phyloP scores from a whole-genome alignment of 169 alveolate genomes.

The Theileria equi region DNA sequence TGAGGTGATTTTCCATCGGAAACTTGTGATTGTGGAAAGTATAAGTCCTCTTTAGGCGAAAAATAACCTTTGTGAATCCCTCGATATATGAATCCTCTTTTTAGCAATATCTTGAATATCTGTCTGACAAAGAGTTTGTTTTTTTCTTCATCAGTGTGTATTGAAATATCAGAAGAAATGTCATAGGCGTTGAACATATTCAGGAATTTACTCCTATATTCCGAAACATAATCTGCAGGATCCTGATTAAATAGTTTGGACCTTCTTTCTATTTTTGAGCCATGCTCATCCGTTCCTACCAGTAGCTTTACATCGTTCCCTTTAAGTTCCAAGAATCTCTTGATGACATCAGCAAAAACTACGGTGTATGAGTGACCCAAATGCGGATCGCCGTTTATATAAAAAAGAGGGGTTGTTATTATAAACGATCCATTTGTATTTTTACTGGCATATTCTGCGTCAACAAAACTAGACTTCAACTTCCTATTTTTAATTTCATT shows the following conservation, averaged over 20 bases:
- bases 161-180: conserved; percentile 66
- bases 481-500: too few species aligned
- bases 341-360: conserved; percentile 65
- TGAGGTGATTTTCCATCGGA: conserved; percentile 26
- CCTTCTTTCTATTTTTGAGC: conserved; percentile 75
- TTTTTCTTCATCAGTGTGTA: conserved; percentile 77
- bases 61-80: conserved; percentile 73
- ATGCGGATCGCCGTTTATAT: conserved; percentile 72
- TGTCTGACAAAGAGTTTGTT: conserved; percentile 60
- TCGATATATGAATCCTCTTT: conserved; percentile 59
- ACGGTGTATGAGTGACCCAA: conserved; percentile 77
- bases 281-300: conserved; percentile 89
- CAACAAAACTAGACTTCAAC: too few species aligned
- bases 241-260: conserved; percentile 55
- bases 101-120: conserved; percentile 38
- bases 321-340: conserved; percentile 30
- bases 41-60: conserved; percentile 62
- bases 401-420: conserved; percentile 63
- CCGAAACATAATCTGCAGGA: conserved; percentile 61
- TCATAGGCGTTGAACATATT: conserved; percentile 55
- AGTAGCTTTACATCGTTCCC: conserved; percentile 40
- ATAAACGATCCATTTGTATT: conserved; percentile 1
- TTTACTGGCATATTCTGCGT: background rate
- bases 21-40: conserved; percentile 44
- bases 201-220: conserved; percentile 60